phyloP scores from a whole-genome alignment of 352 stramenopile species.

The Phytopythium montanum region DNA sequence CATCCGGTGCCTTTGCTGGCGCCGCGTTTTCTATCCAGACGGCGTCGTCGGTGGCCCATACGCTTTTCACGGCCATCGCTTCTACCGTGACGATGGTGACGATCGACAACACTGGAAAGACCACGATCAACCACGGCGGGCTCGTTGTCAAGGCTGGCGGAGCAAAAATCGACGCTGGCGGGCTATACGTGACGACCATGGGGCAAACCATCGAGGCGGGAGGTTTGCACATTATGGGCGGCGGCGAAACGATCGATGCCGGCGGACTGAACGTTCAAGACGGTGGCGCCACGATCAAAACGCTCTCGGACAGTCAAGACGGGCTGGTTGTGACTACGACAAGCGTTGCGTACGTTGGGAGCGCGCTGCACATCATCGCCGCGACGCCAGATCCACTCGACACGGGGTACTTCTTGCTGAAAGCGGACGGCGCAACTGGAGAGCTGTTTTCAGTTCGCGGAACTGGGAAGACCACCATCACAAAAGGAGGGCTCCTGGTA shows the following conservation, averaged over 20 bases:
- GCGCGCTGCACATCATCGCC: conserved; percentile 19
- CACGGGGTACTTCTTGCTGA: conserved; percentile 18
- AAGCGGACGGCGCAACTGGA: conserved; percentile 4
- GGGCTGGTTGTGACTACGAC: conserved; percentile 21
- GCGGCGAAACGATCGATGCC: conserved; percentile 33
- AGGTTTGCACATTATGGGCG: conserved; percentile 27
- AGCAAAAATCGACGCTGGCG: conserved; percentile 32
- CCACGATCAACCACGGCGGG: conserved; percentile 37
- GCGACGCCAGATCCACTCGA: conserved; percentile 9
- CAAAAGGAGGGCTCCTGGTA: conserved; percentile 22
- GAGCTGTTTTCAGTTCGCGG: conserved; percentile 25
- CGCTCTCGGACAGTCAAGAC: conserved; percentile 5
- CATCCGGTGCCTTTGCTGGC: conserved; percentile 19
- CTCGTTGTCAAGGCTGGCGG: conserved; percentile 39
- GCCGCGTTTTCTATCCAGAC: conserved; percentile 39
- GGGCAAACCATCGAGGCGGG: conserved; percentile 37
- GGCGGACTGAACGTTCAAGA: conserved; percentile 30
- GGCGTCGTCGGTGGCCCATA: conserved; percentile 28
- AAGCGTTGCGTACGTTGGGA: conserved; percentile 17
- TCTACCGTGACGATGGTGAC: conserved; percentile 28
- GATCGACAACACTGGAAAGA: conserved; percentile 38
- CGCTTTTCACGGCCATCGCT: conserved; percentile 38
- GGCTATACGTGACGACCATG: conserved; percentile 28
- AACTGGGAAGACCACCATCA: conserved; percentile 32
- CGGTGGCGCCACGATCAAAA: conserved; percentile 29